These are phyloP conservation scores for Salvia rosmarinus DNA, from an alignment of 257 asterid species.

Conservation along the genomic window DNA sequence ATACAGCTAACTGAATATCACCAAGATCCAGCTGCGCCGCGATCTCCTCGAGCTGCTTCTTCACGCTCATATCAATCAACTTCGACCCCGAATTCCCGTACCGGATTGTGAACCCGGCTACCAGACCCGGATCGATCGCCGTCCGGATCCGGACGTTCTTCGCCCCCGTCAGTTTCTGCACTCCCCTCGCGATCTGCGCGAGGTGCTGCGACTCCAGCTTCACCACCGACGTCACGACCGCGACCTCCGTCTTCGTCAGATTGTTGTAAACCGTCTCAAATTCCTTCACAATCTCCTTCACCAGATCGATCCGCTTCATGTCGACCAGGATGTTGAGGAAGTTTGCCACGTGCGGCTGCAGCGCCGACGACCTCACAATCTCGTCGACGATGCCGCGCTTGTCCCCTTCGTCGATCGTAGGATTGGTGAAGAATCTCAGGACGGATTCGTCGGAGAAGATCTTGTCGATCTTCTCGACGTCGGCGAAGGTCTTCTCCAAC, in stretches of 20 bases:
- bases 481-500: conserved; percentile 51
- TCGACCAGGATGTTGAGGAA: conserved; percentile 73
- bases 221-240: conserved; percentile 81
- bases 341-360: conserved; percentile 74
- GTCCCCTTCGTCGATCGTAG: conserved; percentile 44
- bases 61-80: conserved; percentile 86
- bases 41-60: conserved; percentile 85
- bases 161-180: conserved; percentile 73
- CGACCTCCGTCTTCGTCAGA: conserved; percentile 68
- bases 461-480: conserved; percentile 59
- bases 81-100: conserved; percentile 75
- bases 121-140: conserved; percentile 66
- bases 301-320: conserved; percentile 61
- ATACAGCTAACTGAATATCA: conserved; percentile 67
- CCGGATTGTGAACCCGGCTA: conserved; percentile 86
- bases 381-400: conserved; percentile 59
- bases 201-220: conserved; percentile 68
- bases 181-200: conserved; percentile 79
- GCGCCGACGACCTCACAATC: conserved; percentile 45
- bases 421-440: conserved; percentile 56
- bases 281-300: conserved; percentile 65
- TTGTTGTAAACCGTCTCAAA: conserved; percentile 62
- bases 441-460: conserved; percentile 58
- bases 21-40: conserved; percentile 72
- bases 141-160: conserved; percentile 76